Evolutionary conservation across 2,329 filamentous ascomycete genomes (phyloP), one percentile per base, ranked within the genome.

Genomic region (Fusarium sacchari): DNA sequence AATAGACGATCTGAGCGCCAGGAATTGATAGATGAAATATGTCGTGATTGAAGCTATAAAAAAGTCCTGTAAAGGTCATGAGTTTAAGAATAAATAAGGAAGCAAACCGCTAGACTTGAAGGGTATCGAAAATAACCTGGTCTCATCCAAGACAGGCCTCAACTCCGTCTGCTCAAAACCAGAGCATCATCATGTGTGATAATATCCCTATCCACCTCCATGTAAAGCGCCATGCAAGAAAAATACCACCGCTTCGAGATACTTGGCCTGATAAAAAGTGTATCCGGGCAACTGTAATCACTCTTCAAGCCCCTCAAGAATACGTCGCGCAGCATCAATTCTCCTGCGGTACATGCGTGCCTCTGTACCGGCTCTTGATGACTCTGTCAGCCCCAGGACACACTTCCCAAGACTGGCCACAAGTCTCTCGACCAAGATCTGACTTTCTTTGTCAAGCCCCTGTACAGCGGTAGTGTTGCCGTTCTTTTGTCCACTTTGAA

Each of bases 291-390:
- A n/a, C 53, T 43, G 36, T 36, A 64, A 60, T 65, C 47, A 75
- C 36, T 86, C 86, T 71, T 91, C 87, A 67, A 91, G 83, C 10
- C 93, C 94, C 74, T 96, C 93, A 36, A 97, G 84, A 7, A 94
- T 88, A 59, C 89, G 87, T 67, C 91, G 90, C 10, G 94, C 95
- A 59, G 90, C 89, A 74, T 97, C 94, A 57, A 97, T 87, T 74
- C 93, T 87, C 71, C 92, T 86, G 67, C 94, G 86, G 81, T 93
- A 90, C 67, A 92, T 86, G 61, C 91, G 86, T 56, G 87, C 88
- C 74, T 93, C 89, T 69, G 89, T 82, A 75, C 86, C 86, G 65
- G 87, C 82, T 72, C 83, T 83, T 72, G 88, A 84, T 58, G 85
- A 82, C 82, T 92, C 86, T 65, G 88, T 85, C 70, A 92, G 76